Conservation (phyloP, 2,329 filamentous ascomycete species). For the Aspergillus thermomutatus region DNA sequence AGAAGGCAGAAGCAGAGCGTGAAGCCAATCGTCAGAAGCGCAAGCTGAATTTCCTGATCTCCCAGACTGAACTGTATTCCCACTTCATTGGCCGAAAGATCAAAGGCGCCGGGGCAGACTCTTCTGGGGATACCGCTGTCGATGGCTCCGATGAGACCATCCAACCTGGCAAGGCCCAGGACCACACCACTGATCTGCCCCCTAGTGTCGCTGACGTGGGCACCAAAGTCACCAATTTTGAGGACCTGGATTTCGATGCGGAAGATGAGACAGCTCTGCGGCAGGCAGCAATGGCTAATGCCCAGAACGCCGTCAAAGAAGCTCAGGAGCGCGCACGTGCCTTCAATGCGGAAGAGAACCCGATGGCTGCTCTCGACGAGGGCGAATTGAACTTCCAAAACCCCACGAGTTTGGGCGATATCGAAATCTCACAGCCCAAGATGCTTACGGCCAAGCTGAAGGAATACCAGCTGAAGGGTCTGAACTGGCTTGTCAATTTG, state of each 20-base stretch:
- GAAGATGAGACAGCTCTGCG: conserved; percentile 82
- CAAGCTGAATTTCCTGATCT: conserved; percentile 99
- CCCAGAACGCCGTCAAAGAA: conserved; percentile 91
- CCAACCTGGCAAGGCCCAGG: conserved; percentile 29
- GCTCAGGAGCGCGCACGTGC: conserved; percentile 88
- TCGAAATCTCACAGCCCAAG: conserved; percentile 91
- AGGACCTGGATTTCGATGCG: conserved; percentile 91
- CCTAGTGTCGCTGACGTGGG: conserved; percentile 50
- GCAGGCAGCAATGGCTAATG: conserved; percentile 88
- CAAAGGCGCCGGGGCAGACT: conserved; percentile 94
- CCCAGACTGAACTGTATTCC: conserved; percentile 96
- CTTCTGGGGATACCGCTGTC: conserved; percentile 76
- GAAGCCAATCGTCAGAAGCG: conserved; percentile 97
- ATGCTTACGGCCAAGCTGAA: conserved; percentile 92
- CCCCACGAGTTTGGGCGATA: conserved; percentile 87
- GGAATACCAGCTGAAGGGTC: conserved; percentile 97
- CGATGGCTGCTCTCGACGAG: conserved; percentile 76
- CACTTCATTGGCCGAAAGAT: conserved; percentile 99
- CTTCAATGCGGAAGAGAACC: conserved; percentile 73
- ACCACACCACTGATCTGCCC: conserved; percentile 47
- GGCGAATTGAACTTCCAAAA: conserved; percentile 99
- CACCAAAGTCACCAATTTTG: conserved; percentile 84
- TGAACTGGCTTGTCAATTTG: conserved; percentile 98
- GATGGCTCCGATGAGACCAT: conserved; percentile 50
- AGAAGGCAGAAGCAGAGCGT: conserved; percentile 93